Conservation (phyloP, 805 yeast species). For the Citeromyces matritensis region DNA sequence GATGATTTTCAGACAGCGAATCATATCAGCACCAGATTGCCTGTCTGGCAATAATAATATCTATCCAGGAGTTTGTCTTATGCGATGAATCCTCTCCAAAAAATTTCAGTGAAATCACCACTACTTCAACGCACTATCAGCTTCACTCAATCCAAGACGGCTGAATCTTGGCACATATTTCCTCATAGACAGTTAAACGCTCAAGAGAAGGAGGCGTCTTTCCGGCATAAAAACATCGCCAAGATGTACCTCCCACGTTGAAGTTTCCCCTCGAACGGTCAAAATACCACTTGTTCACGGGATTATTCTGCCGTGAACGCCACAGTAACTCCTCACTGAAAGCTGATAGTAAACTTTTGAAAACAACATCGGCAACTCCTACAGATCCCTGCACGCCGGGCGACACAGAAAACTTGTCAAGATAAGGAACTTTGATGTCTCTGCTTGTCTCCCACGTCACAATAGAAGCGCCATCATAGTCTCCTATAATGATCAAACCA, state of each 20-base stretch:
- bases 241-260: slow-evolving; percentile 20
- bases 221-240: slow-evolving; percentile 28
- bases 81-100: too few species aligned
- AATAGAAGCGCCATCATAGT: slow-evolving; percentile 91
- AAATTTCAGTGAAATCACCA: too few species aligned
- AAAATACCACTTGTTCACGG: slow-evolving; percentile 96
- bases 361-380: slow-evolving; percentile 86
- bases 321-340: slow-evolving; percentile 70
- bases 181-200: slow-evolving; percentile 29
- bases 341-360: slow-evolving; percentile 57
- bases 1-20: too few species aligned
- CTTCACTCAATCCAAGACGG: slow-evolving; percentile 27
- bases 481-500: slow-evolving; percentile 74
- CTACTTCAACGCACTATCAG: background rate
- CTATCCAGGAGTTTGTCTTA: too few species aligned
- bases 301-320: slow-evolving; percentile 79
- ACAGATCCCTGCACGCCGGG: slow-evolving; percentile 77
- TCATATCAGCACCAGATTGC: too few species aligned
- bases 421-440: slow-evolving; percentile 40
- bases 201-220: slow-evolving; percentile 12
- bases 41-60: too few species aligned
- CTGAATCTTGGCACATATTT: slow-evolving; percentile 38
- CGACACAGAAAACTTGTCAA: slow-evolving; percentile 89
- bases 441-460: slow-evolving; percentile 59
- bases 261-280: slow-evolving; percentile 72